Evolutionary conservation across 495 filamentous ascomycete species (phyloP), one percentile per base, ranked within the genome.

Genomic region (Darksidea phi): DNA sequence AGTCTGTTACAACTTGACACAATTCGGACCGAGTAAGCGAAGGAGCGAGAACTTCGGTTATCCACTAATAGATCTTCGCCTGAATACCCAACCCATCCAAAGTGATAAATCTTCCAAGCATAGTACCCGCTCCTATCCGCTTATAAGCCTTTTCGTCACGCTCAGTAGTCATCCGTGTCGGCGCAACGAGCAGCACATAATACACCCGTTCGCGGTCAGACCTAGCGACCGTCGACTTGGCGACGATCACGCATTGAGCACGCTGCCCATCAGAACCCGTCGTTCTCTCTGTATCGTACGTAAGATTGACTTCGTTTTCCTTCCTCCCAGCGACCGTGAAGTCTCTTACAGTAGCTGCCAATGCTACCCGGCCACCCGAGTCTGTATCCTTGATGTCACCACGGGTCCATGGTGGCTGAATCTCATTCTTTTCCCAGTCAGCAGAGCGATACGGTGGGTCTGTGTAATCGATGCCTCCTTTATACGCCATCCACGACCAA

Each of bases 401-500:
- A 15, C 18, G 21, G 1, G 37, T 25, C 37, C 37, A 46, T 45
- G 53, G 53, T 18, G 53, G 42, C 3, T 10, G 21, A 15, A 56
- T 45, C 4, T 47, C 42, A 4, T 56, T 47, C 15, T 15, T 12
- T 20, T 56, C 36, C 50, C 50, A 54, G 8, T 38, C 36, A 6
- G 49, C 28, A 8, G 10, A 3, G 4, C 17, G 24, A n/a, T 11
- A 55, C 3, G 52, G 52, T 12, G 52, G 34, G 15, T 55, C 52
- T 6, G 53, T 52, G 32, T 53, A 60, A 12, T 53, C 47, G 21
- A 60, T 60, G 13, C 37, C 57, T 8, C 57, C 57, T 21, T 23
- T 32, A 21, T 60, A 60, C 2, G 57, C 57, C 51, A 56, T 61
- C 58, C 58, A 61, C 18, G 58, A 61, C 58, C 51, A 61, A 10